phyloP scores from a whole-genome alignment of 192 early-diverging fungal species.

The Backusella psychrophila region DNA sequence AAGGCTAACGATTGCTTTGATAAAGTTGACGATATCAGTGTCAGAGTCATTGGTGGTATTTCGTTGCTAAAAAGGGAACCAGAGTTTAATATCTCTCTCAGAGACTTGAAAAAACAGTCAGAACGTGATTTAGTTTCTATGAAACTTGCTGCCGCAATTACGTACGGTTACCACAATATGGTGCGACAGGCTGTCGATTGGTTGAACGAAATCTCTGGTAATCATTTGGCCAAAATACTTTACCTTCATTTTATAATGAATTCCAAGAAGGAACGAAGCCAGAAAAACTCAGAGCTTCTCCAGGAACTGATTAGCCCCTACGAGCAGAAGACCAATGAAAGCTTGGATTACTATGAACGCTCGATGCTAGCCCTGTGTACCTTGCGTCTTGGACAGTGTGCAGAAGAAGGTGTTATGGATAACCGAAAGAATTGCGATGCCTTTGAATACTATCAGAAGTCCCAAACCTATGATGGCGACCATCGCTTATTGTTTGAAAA shows the following conservation, averaged over 20 bases:
- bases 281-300: neutral
- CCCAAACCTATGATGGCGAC: neutral
- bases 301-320: neutral
- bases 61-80: neutral
- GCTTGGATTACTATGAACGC: neutral
- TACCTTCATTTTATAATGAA: neutral
- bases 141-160: neutral
- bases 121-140: neutral
- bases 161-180: neutral
- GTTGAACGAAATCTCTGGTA: neutral
- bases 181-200: neutral
- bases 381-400: slow-evolving; percentile 2
- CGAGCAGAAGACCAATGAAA: neutral
- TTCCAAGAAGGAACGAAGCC: neutral
- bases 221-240: neutral
- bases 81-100: neutral
- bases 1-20: neutral
- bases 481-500: neutral
- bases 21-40: neutral
- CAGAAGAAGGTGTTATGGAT: neutral
- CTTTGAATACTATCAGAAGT: neutral
- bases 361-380: neutral
- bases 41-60: neutral
- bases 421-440: neutral
- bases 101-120: neutral